Conservation (phyloP, 345 rosid species). For the Aquilaria malaccensis region DNA sequence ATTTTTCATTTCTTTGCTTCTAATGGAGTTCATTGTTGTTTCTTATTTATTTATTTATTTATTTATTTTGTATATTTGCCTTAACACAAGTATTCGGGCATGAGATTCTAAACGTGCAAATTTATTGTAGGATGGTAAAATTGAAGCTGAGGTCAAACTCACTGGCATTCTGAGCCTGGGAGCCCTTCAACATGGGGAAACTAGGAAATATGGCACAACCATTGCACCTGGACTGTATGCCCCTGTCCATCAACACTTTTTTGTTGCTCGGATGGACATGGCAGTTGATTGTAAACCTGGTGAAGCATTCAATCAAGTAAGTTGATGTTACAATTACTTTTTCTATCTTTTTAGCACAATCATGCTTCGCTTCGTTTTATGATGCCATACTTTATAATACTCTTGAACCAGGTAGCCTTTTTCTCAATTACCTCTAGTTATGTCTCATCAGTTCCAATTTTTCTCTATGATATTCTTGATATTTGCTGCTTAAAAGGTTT, state of each 20-base stretch:
- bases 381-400: too few species aligned
- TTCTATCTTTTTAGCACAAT: too few species aligned
- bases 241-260: slow-evolving; percentile 79
- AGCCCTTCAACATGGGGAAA: slow-evolving; percentile 65
- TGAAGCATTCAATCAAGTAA: slow-evolving; percentile 61
- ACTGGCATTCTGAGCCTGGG: slow-evolving; percentile 75
- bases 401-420: too few species aligned
- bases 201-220: slow-evolving; percentile 63
- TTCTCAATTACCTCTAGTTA: not conserved
- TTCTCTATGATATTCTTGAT: too few species aligned
- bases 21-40: not conserved
- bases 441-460: not conserved
- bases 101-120: slow-evolving; percentile 3
- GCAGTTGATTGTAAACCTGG: slow-evolving; percentile 73
- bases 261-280: slow-evolving; percentile 76
- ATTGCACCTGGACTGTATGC: slow-evolving; percentile 80
- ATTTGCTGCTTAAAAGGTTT: too few species aligned
- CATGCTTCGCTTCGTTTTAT: too few species aligned
- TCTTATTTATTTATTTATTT: not conserved
- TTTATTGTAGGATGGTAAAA: slow-evolving; percentile 52
- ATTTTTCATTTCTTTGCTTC: not conserved
- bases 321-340: not conserved
- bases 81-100: slow-evolving; percentile 1
- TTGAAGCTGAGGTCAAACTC: slow-evolving; percentile 74
- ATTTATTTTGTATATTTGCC: too few species aligned